phyloP scores from a whole-genome alignment of 352 stramenopile species.

The Pythium grandisporangium region DNA sequence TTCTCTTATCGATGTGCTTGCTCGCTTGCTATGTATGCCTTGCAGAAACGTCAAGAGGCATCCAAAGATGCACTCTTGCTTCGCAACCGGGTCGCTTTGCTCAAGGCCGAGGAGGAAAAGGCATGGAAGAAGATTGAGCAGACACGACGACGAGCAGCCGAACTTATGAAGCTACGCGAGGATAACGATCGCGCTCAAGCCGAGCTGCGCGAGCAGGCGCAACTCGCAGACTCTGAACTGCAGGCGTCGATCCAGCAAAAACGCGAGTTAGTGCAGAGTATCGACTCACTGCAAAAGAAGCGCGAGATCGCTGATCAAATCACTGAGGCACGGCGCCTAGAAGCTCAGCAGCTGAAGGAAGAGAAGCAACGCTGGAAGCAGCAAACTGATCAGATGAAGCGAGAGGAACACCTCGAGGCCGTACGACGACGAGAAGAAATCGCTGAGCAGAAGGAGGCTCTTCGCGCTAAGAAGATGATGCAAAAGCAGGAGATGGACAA shows the following conservation, averaged over 20 bases:
- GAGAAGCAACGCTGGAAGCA: constrained; percentile 77
- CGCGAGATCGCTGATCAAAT: constrained; percentile 65
- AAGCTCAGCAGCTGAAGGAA: constrained; percentile 73
- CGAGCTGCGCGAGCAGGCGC: constrained; percentile 48
- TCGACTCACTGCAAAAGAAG: constrained; percentile 76
- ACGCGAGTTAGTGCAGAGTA: constrained; percentile 65
- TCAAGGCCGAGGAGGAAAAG: constrained; percentile 75
- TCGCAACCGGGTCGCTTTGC: constrained; percentile 70
- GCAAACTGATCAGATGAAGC: constrained; percentile 52
- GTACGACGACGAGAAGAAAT: constrained; percentile 68
- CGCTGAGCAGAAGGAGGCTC: constrained; percentile 49
- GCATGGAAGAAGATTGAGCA: constrained; percentile 85
- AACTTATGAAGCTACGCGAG: constrained; percentile 60
- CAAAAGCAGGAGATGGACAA: constrained; percentile 71
- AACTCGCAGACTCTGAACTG: constrained; percentile 46
- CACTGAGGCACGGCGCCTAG: constrained; percentile 44
- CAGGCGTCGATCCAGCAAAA: constrained; percentile 65
- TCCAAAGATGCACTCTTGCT: constrained; percentile 66
- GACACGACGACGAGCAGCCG: constrained; percentile 54
- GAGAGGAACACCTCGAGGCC: constrained; percentile 49
- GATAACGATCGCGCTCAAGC: constrained; percentile 53
- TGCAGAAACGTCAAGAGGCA: constrained; percentile 62
- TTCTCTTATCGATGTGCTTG: not conserved
- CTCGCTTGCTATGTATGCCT: not conserved
- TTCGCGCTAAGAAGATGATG: constrained; percentile 55